These are phyloP conservation scores for Cantharellus anzutake DNA, from an alignment of 768 basidiomycete genomes.

Conservation along the genomic window DNA sequence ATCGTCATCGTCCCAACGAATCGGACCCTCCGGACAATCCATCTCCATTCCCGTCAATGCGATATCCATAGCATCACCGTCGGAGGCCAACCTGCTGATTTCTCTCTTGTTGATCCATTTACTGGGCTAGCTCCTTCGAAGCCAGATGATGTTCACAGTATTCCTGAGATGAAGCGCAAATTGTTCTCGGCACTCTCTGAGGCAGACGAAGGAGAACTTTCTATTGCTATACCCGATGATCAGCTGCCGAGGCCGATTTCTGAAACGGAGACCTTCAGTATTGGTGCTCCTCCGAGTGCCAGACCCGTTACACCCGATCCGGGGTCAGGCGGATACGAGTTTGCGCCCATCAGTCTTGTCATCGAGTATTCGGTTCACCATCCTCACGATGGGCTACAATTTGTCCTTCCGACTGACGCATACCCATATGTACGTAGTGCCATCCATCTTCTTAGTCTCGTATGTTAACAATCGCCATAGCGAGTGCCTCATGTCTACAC, in stretches of 20 bases:
- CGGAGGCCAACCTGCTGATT: constrained; percentile 52
- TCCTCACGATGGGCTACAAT: constrained; percentile 71
- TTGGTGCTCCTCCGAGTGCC: not conserved
- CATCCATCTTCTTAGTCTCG: not conserved
- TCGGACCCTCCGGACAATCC: constrained; percentile 60
- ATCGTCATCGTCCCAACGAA: constrained; percentile 71
- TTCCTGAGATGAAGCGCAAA: constrained; percentile 85
- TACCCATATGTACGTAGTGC: constrained; percentile 55
- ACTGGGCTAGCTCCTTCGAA: constrained; percentile 39
- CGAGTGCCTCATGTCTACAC: constrained; percentile 89
- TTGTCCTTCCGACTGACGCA: constrained; percentile 61
- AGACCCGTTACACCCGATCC: constrained; percentile 59
- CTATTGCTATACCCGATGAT: constrained; percentile 67
- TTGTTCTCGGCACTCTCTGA: constrained; percentile 82
- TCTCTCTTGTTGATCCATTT: constrained; percentile 59
- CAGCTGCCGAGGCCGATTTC: constrained; percentile 40
- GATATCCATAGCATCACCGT: constrained; percentile 60
- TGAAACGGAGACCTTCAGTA: not conserved
- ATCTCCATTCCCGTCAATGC: constrained; percentile 79
- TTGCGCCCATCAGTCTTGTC: constrained; percentile 52
- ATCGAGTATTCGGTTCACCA: constrained; percentile 68
- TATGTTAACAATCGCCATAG: constrained; percentile 20
- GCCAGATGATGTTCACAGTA: constrained; percentile 66
- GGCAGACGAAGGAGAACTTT: constrained; percentile 84
- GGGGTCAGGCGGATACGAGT: constrained; percentile 28